phyloP scores from a whole-genome alignment of 2,329 filamentous ascomycete species.

The Alternaria ethzedia region DNA sequence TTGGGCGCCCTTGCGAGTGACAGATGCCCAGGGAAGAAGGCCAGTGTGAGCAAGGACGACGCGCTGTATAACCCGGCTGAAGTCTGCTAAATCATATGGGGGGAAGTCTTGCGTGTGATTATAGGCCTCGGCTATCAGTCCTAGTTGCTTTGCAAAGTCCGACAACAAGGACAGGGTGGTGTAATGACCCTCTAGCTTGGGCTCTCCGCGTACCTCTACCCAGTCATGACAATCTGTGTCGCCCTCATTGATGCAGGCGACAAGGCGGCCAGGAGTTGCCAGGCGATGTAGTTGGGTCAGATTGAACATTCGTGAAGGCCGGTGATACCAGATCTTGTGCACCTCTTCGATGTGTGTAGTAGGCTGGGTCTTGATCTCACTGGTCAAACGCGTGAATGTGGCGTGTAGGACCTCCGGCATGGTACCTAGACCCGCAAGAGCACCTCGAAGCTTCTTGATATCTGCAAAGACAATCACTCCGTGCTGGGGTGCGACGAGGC shows the following conservation, averaged over 20 bases:
- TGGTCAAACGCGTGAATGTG: conserved; percentile 6
- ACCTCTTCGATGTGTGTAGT: conserved; percentile 3
- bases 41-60: conserved; percentile 20
- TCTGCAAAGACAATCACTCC: neutral
- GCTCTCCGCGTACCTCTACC: conserved; percentile 26
- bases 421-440: neutral
- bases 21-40: conserved; percentile 20
- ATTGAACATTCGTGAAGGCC: conserved; percentile 28
- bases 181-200: conserved; percentile 21
- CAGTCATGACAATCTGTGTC: conserved; percentile 18
- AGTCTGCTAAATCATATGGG: conserved; percentile 20
- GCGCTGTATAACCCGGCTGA: conserved; percentile 14
- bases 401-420: conserved; percentile 6
- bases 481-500: neutral
- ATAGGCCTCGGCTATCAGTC: neutral
- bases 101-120: neutral
- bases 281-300: conserved; percentile 21
- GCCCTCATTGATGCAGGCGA: conserved; percentile 1
- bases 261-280: conserved; percentile 1
- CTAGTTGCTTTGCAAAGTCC: conserved; percentile 7
- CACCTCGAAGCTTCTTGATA: conserved; percentile 5
- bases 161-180: conserved; percentile 15
- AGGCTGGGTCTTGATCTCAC: neutral
- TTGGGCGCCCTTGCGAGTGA: conserved; percentile 17
- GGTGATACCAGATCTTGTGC: conserved; percentile 15